Percentiles rank a stretch among this genome's conserved stretches.
Conservation (phyloP, 345 rosid species). For the Boechera stricta region DNA sequence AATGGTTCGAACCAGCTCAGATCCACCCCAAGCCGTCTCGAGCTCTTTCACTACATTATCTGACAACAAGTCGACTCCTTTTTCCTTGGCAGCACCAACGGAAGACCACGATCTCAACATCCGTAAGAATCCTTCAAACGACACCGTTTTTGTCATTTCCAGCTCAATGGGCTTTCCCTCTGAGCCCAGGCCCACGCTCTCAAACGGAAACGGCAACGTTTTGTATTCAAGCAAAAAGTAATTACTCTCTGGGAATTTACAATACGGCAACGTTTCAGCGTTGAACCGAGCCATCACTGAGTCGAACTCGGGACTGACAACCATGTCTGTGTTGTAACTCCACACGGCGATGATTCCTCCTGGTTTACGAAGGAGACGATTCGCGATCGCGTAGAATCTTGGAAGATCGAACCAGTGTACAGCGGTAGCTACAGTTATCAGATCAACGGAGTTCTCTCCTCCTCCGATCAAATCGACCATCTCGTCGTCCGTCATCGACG, state of each 20-base stretch:
- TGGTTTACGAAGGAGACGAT: slow-evolving; percentile 59
- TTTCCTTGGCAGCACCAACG: slow-evolving; percentile 52
- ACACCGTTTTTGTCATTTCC: slow-evolving; percentile 56
- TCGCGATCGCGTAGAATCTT: slow-evolving; percentile 57
- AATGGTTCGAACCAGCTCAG: slow-evolving; percentile 49
- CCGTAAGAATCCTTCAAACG: slow-evolving; percentile 57
- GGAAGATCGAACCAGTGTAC: slow-evolving; percentile 74
- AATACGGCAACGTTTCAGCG: slow-evolving; percentile 56
- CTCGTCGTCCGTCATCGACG: slow-evolving; percentile 46
- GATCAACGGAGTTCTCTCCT: slow-evolving; percentile 41
- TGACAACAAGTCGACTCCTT: slow-evolving; percentile 69
- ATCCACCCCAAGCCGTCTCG: slow-evolving; percentile 66
- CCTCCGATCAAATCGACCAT: slow-evolving; percentile 40
- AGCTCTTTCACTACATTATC: slow-evolving; percentile 54
- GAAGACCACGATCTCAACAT: slow-evolving; percentile 60
- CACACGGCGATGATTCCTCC: slow-evolving; percentile 67
- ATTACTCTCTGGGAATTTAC: slow-evolving; percentile 40
- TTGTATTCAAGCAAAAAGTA: slow-evolving; percentile 50
- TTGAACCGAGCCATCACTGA: slow-evolving; percentile 48
- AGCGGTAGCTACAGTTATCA: slow-evolving; percentile 62
- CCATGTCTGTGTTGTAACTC: slow-evolving; percentile 53
- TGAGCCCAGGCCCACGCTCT: slow-evolving; percentile 59
- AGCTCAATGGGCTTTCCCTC: slow-evolving; percentile 62
- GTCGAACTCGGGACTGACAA: slow-evolving; percentile 59
- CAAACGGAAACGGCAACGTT: slow-evolving; percentile 68